Conservation (phyloP, 495 filamentous ascomycete genomes). For the Geopyxis carbonaria region DNA sequence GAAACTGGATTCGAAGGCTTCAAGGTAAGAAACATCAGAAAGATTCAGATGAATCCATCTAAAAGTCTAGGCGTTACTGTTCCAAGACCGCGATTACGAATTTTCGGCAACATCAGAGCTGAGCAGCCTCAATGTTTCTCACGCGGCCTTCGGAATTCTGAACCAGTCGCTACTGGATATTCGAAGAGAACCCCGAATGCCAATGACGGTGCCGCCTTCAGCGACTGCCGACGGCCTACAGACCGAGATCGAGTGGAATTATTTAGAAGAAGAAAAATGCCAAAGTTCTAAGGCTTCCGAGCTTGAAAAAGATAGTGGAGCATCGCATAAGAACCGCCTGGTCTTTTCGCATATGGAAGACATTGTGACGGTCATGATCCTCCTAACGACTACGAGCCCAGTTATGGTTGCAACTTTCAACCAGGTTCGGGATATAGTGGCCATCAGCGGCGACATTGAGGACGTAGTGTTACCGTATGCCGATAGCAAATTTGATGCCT, state of each 20-base stretch:
- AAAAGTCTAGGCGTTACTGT: conserved; percentile 7
- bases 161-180: too few relatives aligned
- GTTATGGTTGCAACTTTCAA: not conserved
- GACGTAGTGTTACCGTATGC: not conserved
- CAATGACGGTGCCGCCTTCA: not conserved
- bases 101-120: conserved; percentile 5
- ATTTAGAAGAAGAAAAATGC: not conserved
- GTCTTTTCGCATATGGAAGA: conserved; percentile 8
- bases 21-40: too few relatives aligned
- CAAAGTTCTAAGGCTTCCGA: not conserved
- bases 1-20: conserved; percentile 15
- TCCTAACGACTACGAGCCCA: conserved; percentile 3
- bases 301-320: too few relatives aligned
- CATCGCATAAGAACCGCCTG: too few relatives aligned
- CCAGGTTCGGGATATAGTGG: not conserved
- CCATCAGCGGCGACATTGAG: not conserved
- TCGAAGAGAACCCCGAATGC: too few relatives aligned
- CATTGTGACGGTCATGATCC: conserved; percentile 7
- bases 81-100: conserved; percentile 8
- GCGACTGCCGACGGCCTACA: not conserved
- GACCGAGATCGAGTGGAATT: not conserved
- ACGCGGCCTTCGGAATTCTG: conserved; percentile 5
- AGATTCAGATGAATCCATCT: too few relatives aligned
- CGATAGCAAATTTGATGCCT: conserved; percentile 4
- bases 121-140: conserved; percentile 2